Evolutionary conservation across 106 monocot species (phyloP).

Genomic region (Hemerocallis citrina): DNA sequence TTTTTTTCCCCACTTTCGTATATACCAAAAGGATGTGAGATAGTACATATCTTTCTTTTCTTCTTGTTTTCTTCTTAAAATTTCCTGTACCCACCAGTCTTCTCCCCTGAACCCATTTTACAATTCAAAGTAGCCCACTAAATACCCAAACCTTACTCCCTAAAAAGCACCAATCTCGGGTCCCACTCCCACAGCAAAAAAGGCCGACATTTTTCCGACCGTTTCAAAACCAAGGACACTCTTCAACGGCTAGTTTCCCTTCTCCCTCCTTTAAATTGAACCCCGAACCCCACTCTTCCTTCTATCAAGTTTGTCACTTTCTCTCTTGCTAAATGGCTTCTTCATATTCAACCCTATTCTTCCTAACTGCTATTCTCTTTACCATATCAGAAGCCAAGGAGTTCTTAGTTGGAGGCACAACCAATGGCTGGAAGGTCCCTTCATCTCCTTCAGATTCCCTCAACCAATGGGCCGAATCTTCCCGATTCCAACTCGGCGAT

Average conservation of each 20-base stretch:
- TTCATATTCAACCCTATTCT: slow-evolving; percentile 5
- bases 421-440: slow-evolving; percentile 45
- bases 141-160: no score
- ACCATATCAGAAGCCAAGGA: slow-evolving; percentile 30
- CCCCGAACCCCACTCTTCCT: background rate
- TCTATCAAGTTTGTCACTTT: background rate
- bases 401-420: slow-evolving; percentile 56
- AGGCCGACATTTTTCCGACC: no score
- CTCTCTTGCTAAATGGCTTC: background rate
- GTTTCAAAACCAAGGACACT: no score
- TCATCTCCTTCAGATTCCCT: slow-evolving; percentile 31
- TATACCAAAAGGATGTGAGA: no score
- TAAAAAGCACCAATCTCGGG: no score
- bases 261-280: background rate
- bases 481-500: slow-evolving; percentile 76
- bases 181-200: no score
- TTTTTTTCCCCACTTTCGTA: no score
- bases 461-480: slow-evolving; percentile 70
- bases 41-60: no score
- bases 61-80: no score
- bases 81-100: no score
- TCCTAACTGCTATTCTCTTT: slow-evolving; percentile 13
- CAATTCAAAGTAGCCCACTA: no score
- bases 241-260: slow-evolving; percentile 32
- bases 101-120: no score